Conservation (phyloP, 2,329 filamentous ascomycete species). For the Sclerotinia glacialis region DNA sequence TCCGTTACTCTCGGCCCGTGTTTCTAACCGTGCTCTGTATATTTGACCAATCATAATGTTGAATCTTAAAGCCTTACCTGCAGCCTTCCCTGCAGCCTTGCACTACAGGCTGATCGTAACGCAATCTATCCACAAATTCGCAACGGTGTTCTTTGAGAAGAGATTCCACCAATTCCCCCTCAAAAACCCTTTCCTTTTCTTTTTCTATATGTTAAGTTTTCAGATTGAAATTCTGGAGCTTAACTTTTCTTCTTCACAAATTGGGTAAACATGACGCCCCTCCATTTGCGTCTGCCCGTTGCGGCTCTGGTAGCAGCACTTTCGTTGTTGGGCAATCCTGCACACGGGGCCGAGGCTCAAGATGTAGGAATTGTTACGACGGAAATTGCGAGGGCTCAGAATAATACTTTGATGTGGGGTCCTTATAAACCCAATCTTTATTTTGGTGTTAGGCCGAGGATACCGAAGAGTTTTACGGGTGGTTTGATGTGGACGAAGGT, state of each 20-base stretch:
- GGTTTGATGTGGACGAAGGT: constrained; percentile 87
- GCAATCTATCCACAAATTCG: constrained; percentile 26
- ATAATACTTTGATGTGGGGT: constrained; percentile 91
- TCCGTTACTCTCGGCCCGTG: constrained; percentile 18
- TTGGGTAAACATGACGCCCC: constrained; percentile 31
- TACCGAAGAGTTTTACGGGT: constrained; percentile 76
- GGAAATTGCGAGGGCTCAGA: constrained; percentile 50
- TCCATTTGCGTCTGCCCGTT: constrained; percentile 23
- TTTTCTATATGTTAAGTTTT: constrained; percentile 30
- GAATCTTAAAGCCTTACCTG: constrained; percentile 17
- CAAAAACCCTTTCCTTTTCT: not conserved
- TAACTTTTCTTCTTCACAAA: constrained; percentile 18
- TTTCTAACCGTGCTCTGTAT: constrained; percentile 5
- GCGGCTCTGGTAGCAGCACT: constrained; percentile 28
- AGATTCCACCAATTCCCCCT: constrained; percentile 10
- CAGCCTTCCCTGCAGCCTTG: constrained; percentile 36
- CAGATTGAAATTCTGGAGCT: constrained; percentile 14
- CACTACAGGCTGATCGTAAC: constrained; percentile 32
- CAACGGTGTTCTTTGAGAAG: constrained; percentile 23
- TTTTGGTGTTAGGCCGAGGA: constrained; percentile 81
- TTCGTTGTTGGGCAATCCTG: constrained; percentile 9
- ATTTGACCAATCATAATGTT: constrained; percentile 4
- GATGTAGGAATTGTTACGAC: constrained; percentile 34
- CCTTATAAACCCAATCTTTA: constrained; percentile 93
- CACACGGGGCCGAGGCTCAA: constrained; percentile 28